Evolutionary conservation across 768 basidiomycete species (phyloP), one percentile per base, ranked within the genome.

Genomic region (Agrocybe praecox): DNA sequence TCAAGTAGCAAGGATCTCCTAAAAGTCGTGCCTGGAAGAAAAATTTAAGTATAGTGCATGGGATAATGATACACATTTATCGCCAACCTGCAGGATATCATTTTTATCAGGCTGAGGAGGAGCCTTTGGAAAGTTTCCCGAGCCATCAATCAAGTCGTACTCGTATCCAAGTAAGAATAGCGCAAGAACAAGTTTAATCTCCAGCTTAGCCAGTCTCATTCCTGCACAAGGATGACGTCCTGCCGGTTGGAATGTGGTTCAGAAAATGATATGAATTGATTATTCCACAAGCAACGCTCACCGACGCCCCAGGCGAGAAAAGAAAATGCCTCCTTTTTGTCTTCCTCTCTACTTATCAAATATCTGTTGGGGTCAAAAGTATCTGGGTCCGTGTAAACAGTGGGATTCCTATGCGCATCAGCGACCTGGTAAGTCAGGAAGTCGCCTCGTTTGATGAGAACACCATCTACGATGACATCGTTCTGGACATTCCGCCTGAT

Each of bases 311-410:
- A 65, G 2, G 57, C 63, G 2, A 63, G 17, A 44, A 50, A 67
- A 2, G 49, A 48, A 55, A 56, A 63, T 1, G 55, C 34, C 26
- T 53, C 61, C 24, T 65, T 67, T 42, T 62, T 62, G 47, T 67
- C 65, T 34, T 67, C 65, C 23, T 72, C 71, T 14, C 72, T 47
- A 1, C 67, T 71, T 19, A 61, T 52, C 1, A 56, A 52, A 42
- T 65, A 77, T 34, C 77, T 60, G 1, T 53, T 62, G 0, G 76
- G 77, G 62, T 77, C 75, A 49, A 75, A 79, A 6, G 56, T 58
- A n/a, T 57, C 26, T 0, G 76, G 76, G 34, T 74, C 58, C 1
- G 70, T 55, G 46, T 78, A 78, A 11, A 77, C 67, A 1, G 70
- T 52, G 1, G 67, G 64, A 48, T 79, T 70, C 40, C 72, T 52